Percentiles rank a stretch among this genome's conserved stretches.
These are phyloP conservation scores for Flagelloscypha sp. DNA, from an alignment of 768 basidiomycete genomes.

Conservation along the genomic window DNA sequence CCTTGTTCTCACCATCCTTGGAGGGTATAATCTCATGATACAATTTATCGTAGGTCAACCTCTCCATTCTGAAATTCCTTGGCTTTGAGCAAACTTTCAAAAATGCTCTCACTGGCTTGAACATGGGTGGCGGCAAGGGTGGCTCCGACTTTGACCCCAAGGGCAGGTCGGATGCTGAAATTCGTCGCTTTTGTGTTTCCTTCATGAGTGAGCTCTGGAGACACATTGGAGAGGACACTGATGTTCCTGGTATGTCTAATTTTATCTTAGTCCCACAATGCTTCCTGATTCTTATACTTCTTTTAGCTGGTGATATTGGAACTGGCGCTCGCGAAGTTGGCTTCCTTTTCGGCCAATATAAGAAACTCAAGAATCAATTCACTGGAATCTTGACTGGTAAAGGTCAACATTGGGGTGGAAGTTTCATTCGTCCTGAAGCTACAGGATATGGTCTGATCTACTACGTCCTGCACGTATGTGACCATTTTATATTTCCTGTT, in stretches of 20 bases:
- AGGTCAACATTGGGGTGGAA: constrained; percentile 62
- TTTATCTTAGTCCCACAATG: neutral
- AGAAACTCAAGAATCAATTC: constrained; percentile 64
- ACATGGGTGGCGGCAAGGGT: constrained; percentile 77
- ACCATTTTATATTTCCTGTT: constrained; percentile 2
- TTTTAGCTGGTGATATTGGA: constrained; percentile 58
- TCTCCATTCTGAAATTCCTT: constrained; percentile 79
- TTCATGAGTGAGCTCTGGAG: constrained; percentile 72
- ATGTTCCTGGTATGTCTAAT: constrained; percentile 47
- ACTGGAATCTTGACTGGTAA: constrained; percentile 66
- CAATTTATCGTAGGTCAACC: too few relatives aligned
- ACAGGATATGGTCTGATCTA: constrained; percentile 71
- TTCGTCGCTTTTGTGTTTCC: constrained; percentile 58
- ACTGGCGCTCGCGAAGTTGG: constrained; percentile 71
- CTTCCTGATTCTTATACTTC: neutral
- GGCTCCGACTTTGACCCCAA: constrained; percentile 78
- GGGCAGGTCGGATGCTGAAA: constrained; percentile 69
- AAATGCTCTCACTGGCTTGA: constrained; percentile 69
- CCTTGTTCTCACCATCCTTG: too few relatives aligned
- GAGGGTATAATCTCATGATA: too few relatives aligned
- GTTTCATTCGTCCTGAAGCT: constrained; percentile 67
- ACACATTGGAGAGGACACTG: constrained; percentile 66
- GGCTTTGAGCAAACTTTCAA: constrained; percentile 80
- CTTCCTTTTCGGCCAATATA: constrained; percentile 74
- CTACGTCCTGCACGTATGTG: constrained; percentile 61